Conservation (phyloP, 495 filamentous ascomycete genomes). For the Aspergillus sclerotioniger region DNA sequence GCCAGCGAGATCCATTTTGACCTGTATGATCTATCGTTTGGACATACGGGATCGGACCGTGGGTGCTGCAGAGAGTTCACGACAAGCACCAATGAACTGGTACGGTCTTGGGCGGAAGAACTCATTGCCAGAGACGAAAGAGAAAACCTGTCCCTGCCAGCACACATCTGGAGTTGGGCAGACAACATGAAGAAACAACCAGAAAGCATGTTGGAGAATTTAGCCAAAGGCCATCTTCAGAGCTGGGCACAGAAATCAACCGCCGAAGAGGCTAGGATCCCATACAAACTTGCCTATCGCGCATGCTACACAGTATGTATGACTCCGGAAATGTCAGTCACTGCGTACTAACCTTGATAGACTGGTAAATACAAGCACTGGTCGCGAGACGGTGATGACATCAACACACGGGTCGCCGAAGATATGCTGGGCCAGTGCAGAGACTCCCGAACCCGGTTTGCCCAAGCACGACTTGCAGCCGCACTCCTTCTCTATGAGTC, state of each 20-base stretch:
- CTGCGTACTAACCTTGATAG: background rate
- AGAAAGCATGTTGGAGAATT: background rate
- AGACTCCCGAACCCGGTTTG: background rate
- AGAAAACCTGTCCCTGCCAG: background rate
- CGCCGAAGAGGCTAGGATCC: background rate
- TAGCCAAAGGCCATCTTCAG: background rate
- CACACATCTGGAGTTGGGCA: background rate
- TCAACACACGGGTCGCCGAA: background rate
- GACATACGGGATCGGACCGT: background rate
- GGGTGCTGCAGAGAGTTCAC: background rate
- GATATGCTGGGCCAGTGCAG: background rate
- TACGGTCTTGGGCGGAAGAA: background rate
- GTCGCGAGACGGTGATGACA: background rate
- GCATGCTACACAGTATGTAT: background rate
- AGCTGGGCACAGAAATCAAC: background rate
- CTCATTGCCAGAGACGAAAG: background rate
- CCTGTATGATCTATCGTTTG: background rate
- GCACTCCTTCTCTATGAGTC: background rate
- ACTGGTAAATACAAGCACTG: background rate
- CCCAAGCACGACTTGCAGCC: background rate
- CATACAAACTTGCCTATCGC: background rate
- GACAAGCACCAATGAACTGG: background rate
- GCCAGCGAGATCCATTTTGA: background rate
- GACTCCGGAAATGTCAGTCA: background rate
- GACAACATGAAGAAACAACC: background rate